Conservation (phyloP, 306 rosid species). For the Gastrolobium villosum region DNA sequence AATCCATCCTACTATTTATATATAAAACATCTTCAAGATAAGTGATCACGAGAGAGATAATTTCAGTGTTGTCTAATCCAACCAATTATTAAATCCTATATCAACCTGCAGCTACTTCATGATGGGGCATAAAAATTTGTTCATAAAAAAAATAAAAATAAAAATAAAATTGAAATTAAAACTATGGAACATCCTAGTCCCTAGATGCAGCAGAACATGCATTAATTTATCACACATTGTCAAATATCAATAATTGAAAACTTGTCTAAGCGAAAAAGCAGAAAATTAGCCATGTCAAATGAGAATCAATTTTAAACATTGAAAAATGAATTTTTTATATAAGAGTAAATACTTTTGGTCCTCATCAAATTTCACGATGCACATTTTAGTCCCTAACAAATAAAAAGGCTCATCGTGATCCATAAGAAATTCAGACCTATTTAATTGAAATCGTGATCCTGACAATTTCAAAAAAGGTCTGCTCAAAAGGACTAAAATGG, state of each 20-base stretch:
- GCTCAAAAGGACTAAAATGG: no score
- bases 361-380: no score
- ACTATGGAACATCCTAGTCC: not conserved
- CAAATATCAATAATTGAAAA: not conserved
- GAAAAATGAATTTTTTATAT: not conserved
- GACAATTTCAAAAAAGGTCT: no score
- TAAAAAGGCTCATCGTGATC: no score
- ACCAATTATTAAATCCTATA: not conserved
- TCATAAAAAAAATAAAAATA: no score
- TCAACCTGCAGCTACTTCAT: not conserved
- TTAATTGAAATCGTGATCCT: no score
- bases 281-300: not conserved
- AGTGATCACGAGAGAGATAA: slow-evolving; percentile 22
- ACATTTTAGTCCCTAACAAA: no score
- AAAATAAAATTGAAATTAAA: no score
- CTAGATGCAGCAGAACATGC: not conserved
- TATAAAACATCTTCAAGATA: not conserved
- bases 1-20: not conserved
- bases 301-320: not conserved
- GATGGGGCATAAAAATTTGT: no score
- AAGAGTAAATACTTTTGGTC: no score
- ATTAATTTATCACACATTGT: not conserved
- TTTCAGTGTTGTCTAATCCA: slow-evolving; percentile 21
- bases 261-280: not conserved
- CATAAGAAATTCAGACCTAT: no score